Evolutionary conservation across 306 rosid genomes (phyloP).

Genomic region (Fagus sylvatica): DNA sequence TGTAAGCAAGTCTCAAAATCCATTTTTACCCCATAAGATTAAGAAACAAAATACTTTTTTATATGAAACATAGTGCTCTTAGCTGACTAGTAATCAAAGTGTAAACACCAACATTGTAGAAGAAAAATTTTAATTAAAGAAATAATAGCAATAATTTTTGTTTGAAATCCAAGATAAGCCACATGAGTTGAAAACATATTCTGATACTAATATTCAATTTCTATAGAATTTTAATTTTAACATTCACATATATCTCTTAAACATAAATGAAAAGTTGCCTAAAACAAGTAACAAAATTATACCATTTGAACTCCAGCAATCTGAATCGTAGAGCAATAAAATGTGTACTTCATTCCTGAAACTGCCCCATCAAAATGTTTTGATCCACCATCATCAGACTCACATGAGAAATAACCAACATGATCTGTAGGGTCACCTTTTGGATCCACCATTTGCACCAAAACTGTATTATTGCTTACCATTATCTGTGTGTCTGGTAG

Average conservation of each 20-base stretch:
- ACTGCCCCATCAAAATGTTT: neutral
- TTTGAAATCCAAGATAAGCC: too few species aligned
- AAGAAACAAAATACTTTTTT: neutral
- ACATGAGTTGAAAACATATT: neutral
- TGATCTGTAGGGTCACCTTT: neutral
- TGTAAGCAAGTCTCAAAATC: too few species aligned
- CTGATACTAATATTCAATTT: neutral
- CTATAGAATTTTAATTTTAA: too few species aligned
- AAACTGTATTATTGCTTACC: neutral
- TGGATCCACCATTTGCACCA: neutral
- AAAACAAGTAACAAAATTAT: neutral
- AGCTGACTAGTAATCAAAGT: too few species aligned
- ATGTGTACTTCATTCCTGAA: neutral
- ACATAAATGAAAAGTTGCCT: neutral
- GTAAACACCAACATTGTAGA: too few species aligned
- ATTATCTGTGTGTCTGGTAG: constrained; percentile 5
- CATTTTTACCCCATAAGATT: too few species aligned
- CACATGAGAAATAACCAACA: constrained; percentile 14
- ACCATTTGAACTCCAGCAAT: constrained; percentile 26
- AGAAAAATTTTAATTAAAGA: too few species aligned
- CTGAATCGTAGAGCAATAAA: constrained; percentile 20
- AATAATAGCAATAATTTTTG: too few species aligned
- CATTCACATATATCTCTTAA: too few species aligned
- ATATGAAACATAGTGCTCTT: neutral
- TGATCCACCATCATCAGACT: neutral